phyloP scores from a whole-genome alignment of 2,329 filamentous ascomycete species.

The Exophiala alcalophila region DNA sequence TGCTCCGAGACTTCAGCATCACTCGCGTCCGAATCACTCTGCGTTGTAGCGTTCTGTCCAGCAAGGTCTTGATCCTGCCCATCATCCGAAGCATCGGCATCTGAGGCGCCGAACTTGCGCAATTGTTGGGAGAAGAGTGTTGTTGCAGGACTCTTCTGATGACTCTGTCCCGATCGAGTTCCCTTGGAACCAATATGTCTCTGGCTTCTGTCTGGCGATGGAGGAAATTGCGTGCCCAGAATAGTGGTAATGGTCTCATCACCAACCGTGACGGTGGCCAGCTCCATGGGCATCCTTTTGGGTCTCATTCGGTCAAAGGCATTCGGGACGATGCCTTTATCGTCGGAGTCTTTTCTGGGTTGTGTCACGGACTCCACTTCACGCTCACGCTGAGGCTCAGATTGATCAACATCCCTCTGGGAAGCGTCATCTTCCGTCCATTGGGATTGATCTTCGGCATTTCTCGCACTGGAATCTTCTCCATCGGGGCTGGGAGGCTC shows the following conservation, averaged over 20 bases:
- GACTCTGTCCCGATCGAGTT: not conserved
- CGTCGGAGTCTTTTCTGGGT: constrained; percentile 32
- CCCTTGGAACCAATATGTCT: constrained; percentile 2
- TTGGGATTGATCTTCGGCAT: constrained; percentile 30
- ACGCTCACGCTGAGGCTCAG: constrained; percentile 4
- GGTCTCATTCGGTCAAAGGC: constrained; percentile 64
- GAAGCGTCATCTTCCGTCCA: not conserved
- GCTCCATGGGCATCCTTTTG: constrained; percentile 60
- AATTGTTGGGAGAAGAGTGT: constrained; percentile 25
- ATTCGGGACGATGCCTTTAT: constrained; percentile 51
- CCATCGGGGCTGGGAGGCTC: constrained; percentile 29
- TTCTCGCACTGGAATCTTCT: constrained; percentile 33
- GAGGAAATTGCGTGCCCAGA: constrained; percentile 56
- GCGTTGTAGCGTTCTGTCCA: constrained; percentile 7
- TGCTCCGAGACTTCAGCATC: constrained; percentile 49
- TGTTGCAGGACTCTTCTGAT: constrained; percentile 3
- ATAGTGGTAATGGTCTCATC: constrained; percentile 63
- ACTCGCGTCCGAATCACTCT: constrained; percentile 42
- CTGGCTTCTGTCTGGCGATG: constrained; percentile 12
- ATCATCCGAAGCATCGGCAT: constrained; percentile 24
- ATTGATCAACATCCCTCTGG: not conserved
- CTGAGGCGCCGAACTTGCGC: constrained; percentile 19
- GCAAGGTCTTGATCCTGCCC: constrained; percentile 33
- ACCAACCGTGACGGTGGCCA: constrained; percentile 74
- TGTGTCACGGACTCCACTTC: constrained; percentile 34